phyloP scores from a whole-genome alignment of 345 rosid genomes.

The Psidium guajava region DNA sequence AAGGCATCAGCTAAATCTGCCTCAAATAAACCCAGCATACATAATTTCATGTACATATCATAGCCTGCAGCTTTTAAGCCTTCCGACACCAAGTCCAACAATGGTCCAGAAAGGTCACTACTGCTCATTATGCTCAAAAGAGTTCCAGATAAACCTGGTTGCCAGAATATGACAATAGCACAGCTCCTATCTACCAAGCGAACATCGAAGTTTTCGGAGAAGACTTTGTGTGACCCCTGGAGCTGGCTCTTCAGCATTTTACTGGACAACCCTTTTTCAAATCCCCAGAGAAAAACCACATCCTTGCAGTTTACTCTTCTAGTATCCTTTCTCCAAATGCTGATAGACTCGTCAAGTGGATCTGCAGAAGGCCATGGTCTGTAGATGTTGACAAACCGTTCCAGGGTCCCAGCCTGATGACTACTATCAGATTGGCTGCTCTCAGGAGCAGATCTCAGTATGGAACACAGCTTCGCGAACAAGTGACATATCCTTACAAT shows the following conservation, averaged over 20 bases:
- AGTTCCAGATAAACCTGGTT: slow-evolving; percentile 28
- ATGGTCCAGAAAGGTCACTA: slow-evolving; percentile 23
- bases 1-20: slow-evolving; percentile 46
- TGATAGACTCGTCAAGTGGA: slow-evolving; percentile 27
- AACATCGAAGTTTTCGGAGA: slow-evolving; percentile 39
- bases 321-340: slow-evolving; percentile 45
- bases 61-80: slow-evolving; percentile 59
- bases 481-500: slow-evolving; percentile 55
- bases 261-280: slow-evolving; percentile 30
- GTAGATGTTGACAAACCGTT: slow-evolving; percentile 20
- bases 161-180: slow-evolving; percentile 65
- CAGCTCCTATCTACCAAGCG: slow-evolving; percentile 55
- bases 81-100: slow-evolving; percentile 57
- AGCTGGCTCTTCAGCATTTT: slow-evolving; percentile 51
- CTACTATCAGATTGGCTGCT: slow-evolving; percentile 12
- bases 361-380: slow-evolving; percentile 16
- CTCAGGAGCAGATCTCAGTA: slow-evolving; percentile 30
- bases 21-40: slow-evolving; percentile 61
- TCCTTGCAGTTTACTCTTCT: slow-evolving; percentile 48
- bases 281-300: slow-evolving; percentile 79
- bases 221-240: slow-evolving; percentile 38
- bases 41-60: slow-evolving; percentile 45
- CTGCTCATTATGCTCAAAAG: slow-evolving; percentile 35
- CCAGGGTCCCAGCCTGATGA: slow-evolving; percentile 16
- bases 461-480: slow-evolving; percentile 55